Evolutionary conservation across 257 asterid species (phyloP).

Genomic region (Nicotiana tabacum): DNA sequence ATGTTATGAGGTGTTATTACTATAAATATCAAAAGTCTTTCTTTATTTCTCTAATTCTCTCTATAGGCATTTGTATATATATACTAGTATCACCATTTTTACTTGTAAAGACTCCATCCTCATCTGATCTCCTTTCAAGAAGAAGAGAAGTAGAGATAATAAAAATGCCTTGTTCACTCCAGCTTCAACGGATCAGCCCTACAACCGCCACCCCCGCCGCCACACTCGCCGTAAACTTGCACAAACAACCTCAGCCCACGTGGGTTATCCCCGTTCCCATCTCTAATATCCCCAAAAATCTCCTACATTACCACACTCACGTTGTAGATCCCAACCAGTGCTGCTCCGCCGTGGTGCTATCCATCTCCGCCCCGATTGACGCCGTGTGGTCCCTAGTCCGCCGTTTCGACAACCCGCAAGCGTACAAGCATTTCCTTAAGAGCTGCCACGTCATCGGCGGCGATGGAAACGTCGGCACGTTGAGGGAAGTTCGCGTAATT

Average conservation of each 20-base stretch:
- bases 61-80: not conserved
- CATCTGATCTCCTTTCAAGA: not conserved
- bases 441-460: constrained; percentile 67
- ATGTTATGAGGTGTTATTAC: too few species aligned
- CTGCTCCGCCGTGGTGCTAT: constrained; percentile 63
- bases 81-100: not conserved
- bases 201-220: not conserved
- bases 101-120: not conserved
- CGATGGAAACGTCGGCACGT: constrained; percentile 63
- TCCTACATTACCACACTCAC: constrained; percentile 59
- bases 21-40: too few species aligned
- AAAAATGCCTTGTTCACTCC: constrained; percentile 53
- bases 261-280: constrained; percentile 35
- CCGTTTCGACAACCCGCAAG: constrained; percentile 77
- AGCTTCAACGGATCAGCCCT: constrained; percentile 43
- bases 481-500: constrained; percentile 72
- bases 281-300: constrained; percentile 31
- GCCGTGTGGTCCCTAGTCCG: constrained; percentile 75
- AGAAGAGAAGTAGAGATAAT: not conserved
- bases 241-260: constrained; percentile 24
- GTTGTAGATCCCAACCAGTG: constrained; percentile 50
- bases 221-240: constrained; percentile 15
- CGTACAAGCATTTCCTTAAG: constrained; percentile 71
- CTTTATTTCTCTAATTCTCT: not conserved
- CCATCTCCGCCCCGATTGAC: constrained; percentile 46